These are phyloP conservation scores for Yamadazyma mexicana DNA, from an alignment of 1,139 yeast genomes.

Conservation along the genomic window DNA sequence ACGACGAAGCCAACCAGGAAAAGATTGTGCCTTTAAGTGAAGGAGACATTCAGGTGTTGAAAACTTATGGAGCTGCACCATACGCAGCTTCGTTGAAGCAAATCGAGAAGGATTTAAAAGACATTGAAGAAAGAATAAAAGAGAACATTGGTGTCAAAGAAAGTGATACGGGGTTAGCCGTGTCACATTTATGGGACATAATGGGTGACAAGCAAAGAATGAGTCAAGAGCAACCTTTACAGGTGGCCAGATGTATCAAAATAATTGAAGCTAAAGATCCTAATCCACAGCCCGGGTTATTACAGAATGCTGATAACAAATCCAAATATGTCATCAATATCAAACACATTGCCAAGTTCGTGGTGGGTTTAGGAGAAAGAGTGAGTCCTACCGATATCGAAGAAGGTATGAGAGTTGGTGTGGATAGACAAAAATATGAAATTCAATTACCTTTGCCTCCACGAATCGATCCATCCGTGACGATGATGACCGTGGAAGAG, in stretches of 20 bases:
- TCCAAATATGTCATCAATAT: conserved; percentile 93
- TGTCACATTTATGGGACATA: conserved; percentile 96
- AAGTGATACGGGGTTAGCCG: conserved; percentile 93
- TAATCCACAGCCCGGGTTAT: conserved; percentile 34
- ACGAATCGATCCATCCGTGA: conserved; percentile 93
- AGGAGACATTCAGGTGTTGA: conserved; percentile 94
- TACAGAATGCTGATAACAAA: conserved; percentile 72
- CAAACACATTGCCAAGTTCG: conserved; percentile 97
- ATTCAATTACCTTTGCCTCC: conserved; percentile 97
- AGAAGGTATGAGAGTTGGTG: conserved; percentile 99
- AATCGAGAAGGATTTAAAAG: conserved; percentile 82
- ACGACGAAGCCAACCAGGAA: conserved; percentile 58
- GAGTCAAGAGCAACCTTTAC: conserved; percentile 92
- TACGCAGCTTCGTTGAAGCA: conserved; percentile 78
- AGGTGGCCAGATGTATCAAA: conserved; percentile 98
- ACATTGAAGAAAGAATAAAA: conserved; percentile 80
- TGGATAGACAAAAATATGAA: conserved; percentile 94
- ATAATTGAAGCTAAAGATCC: conserved; percentile 67
- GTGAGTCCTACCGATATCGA: conserved; percentile 98
- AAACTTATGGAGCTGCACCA: conserved; percentile 97
- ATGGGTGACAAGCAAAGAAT: conserved; percentile 93
- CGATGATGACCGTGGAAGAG: conserved; percentile 99
- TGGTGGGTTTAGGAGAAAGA: conserved; percentile 92
- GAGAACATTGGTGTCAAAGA: conserved; percentile 94
- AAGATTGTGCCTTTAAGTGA: conserved; percentile 87